These are phyloP conservation scores for Penicillium janthinellum DNA, from an alignment of 2,329 filamentous ascomycete species.

Conservation along the genomic window DNA sequence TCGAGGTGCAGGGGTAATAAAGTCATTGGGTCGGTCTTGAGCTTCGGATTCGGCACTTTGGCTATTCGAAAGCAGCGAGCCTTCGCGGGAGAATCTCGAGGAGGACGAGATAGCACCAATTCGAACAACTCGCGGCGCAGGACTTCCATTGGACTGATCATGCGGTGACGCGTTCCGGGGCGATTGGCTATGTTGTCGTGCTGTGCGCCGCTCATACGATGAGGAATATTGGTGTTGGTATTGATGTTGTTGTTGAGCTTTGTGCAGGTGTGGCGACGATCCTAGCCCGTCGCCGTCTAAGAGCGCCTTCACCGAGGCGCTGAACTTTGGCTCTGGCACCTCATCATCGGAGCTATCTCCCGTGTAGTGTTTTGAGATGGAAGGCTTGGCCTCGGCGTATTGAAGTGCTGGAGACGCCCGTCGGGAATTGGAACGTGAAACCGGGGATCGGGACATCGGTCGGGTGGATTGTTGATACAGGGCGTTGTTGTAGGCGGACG, in stretches of 20 bases:
- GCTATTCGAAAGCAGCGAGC: constrained; percentile 42
- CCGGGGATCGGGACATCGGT: constrained; percentile 41
- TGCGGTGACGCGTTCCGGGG: constrained; percentile 40
- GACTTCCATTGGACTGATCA: constrained; percentile 44
- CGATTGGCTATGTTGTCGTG: constrained; percentile 36
- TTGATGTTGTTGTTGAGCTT: constrained; percentile 27
- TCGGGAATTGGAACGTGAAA: constrained; percentile 38
- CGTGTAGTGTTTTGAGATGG: constrained; percentile 37
- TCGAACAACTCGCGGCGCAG: constrained; percentile 45
- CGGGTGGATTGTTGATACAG: constrained; percentile 40
- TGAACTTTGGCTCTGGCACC: constrained; percentile 86
- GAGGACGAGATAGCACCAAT: constrained; percentile 37
- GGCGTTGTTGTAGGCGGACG: constrained; percentile 39
- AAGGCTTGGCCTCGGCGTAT: constrained; percentile 22
- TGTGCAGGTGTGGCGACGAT: constrained; percentile 50
- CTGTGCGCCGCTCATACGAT: constrained; percentile 29
- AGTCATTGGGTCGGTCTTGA: constrained; percentile 35
- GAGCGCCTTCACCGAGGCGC: constrained; percentile 85
- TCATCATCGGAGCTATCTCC: constrained; percentile 95
- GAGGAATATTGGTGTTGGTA: constrained; percentile 24
- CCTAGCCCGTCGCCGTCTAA: constrained; percentile 57
- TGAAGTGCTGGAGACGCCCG: constrained; percentile 35
- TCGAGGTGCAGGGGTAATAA: constrained; percentile 51
- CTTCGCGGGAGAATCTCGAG: constrained; percentile 38
- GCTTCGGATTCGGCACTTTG: constrained; percentile 34